Conservation (phyloP, 1,284 basidiomycete genomes). For the Prillingera fragicola region DNA sequence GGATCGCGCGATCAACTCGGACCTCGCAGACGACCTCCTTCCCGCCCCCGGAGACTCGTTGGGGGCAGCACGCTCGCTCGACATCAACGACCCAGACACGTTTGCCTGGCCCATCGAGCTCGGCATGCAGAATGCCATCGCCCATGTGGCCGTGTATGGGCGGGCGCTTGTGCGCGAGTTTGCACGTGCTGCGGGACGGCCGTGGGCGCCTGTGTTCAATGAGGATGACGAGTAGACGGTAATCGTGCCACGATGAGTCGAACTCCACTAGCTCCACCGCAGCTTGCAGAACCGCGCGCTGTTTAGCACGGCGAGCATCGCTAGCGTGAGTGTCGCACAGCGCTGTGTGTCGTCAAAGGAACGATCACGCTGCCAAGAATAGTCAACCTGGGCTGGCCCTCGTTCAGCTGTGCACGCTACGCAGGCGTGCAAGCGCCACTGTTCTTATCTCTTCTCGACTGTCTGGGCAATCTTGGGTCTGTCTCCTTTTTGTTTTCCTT, state of each 20-base stretch:
- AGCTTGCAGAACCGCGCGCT: too few species aligned
- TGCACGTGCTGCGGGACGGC: conserved; percentile 26
- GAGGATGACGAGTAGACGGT: conserved; percentile 8
- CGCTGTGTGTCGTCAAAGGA: too few species aligned
- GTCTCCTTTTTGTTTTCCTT: neutral
- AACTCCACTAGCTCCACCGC: too few species aligned
- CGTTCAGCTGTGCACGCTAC: too few species aligned
- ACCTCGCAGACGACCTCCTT: conserved; percentile 32
- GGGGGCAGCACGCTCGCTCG: conserved; percentile 32
- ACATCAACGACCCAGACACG: conserved; percentile 28
- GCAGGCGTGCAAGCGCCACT: neutral
- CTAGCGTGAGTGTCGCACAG: too few species aligned
- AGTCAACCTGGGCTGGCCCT: too few species aligned
- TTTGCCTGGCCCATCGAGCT: conserved; percentile 47
- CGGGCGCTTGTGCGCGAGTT: conserved; percentile 37
- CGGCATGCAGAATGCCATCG: conserved; percentile 39
- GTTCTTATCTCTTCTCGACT: neutral
- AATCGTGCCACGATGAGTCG: too few species aligned
- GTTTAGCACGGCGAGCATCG: too few species aligned
- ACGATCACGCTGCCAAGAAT: too few species aligned
- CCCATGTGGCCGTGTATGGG: conserved; percentile 40
- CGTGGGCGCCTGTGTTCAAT: conserved; percentile 22
- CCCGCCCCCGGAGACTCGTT: conserved; percentile 34
- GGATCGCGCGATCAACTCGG: conserved; percentile 31
- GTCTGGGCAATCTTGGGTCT: neutral